Conservation (phyloP, 2,329 filamentous ascomycete species). For the Talaromyces sp. region DNA sequence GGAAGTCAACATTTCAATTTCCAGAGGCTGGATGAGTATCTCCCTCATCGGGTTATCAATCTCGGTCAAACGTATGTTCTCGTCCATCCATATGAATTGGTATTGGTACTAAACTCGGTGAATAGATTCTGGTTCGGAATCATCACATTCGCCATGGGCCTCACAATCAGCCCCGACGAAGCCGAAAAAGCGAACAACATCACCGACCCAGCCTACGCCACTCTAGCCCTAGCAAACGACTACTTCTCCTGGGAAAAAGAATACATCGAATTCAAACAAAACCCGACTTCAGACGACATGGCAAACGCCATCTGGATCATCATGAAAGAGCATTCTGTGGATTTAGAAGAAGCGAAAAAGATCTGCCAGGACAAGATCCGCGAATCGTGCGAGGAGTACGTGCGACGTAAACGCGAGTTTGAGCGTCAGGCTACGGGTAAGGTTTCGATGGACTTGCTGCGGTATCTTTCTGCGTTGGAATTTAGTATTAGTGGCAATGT, state of each 20-base stretch:
- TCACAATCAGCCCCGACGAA: background rate
- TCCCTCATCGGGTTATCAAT: conserved; percentile 30
- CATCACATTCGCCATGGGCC: conserved; percentile 10
- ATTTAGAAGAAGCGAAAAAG: conserved; percentile 29
- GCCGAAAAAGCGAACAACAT: conserved; percentile 21
- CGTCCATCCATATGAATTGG: background rate
- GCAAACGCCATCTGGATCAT: conserved; percentile 44
- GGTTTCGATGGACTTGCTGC: background rate
- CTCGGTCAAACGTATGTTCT: conserved; percentile 30
- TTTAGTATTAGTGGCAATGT: background rate
- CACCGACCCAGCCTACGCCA: conserved; percentile 29
- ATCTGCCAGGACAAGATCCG: background rate
- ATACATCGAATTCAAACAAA: conserved; percentile 24
- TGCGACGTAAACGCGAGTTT: background rate
- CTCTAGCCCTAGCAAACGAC: conserved; percentile 39
- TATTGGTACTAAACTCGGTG: background rate
- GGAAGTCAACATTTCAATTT: conserved; percentile 21
- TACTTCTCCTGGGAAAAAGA: conserved; percentile 43
- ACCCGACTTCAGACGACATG: conserved; percentile 27
- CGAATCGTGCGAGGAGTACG: background rate
- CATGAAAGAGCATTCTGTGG: conserved; percentile 37
- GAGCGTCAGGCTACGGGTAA: background rate
- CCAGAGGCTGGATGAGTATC: conserved; percentile 29
- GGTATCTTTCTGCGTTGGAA: background rate
- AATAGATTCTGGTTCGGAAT: conserved; percentile 8